A percentile compares a stretch with the other conserved stretches of the same genome.
Conservation (phyloP, 1,284 basidiomycete species). For the Tremellales sp. region DNA sequence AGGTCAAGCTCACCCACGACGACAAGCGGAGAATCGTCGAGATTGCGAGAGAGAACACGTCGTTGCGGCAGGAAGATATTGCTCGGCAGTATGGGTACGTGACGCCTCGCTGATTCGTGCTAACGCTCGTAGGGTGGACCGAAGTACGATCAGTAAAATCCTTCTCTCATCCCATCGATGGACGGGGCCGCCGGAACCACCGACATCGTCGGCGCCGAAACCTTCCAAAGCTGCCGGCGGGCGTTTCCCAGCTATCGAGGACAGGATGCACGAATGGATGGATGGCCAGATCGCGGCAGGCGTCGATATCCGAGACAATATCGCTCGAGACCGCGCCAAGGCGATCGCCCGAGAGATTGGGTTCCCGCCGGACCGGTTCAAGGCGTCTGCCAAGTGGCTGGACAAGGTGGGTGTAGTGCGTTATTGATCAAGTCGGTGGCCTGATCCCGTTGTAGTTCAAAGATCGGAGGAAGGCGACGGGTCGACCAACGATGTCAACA, state of each 20-base stretch:
- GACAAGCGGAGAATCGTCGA: constrained; percentile 51
- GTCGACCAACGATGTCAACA: constrained; percentile 18
- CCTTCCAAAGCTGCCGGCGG: constrained; percentile 28
- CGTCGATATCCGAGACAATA: constrained; percentile 44
- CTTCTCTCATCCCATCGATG: constrained; percentile 42
- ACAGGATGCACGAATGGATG: constrained; percentile 48
- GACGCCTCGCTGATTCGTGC: not conserved
- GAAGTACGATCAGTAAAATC: constrained; percentile 54
- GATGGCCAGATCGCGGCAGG: constrained; percentile 40
- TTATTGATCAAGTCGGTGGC: constrained; percentile 10
- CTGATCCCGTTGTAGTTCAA: constrained; percentile 32
- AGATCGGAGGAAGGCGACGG: constrained; percentile 31
- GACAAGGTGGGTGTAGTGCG: constrained; percentile 52
- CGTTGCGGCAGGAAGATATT: constrained; percentile 48
- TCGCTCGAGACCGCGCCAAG: constrained; percentile 49
- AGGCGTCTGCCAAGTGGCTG: constrained; percentile 54
- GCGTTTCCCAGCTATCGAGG: constrained; percentile 51
- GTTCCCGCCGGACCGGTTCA: constrained; percentile 49
- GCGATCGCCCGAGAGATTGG: constrained; percentile 48
- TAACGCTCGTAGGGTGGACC: constrained; percentile 45
- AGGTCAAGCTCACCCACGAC: constrained; percentile 47
- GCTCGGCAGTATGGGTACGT: constrained; percentile 47
- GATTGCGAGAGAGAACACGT: constrained; percentile 42
- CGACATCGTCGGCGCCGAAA: constrained; percentile 22
- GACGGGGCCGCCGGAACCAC: constrained; percentile 30